Percentiles rank a stretch among this genome's conserved stretches.
These are phyloP conservation scores for Saccharomyces paradoxus DNA, from an alignment of 805 yeast species.

Conservation along the genomic window DNA sequence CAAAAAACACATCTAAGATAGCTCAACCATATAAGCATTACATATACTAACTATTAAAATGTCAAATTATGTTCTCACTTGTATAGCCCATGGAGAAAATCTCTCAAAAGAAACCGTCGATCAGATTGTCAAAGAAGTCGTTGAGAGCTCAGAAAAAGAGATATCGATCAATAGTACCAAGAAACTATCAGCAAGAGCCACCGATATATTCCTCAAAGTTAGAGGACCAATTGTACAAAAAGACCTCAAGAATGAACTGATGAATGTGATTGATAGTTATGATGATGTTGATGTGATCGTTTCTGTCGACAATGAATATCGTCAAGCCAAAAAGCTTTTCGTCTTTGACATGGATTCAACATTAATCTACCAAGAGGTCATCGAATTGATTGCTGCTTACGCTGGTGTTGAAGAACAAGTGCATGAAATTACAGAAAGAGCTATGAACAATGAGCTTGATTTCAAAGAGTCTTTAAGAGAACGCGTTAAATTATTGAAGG, in stretches of 20 bases:
- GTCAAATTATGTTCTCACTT: slow-evolving; percentile 10
- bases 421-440: slow-evolving; percentile 79
- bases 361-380: slow-evolving; percentile 89
- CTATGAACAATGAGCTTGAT: slow-evolving; percentile 96
- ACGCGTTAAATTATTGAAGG: slow-evolving; percentile 74
- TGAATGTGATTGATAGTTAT: slow-evolving; percentile 1
- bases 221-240: background rate
- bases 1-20: background rate
- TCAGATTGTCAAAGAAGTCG: background rate
- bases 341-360: slow-evolving; percentile 99
- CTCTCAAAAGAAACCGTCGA: slow-evolving; percentile 3
- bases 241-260: slow-evolving; percentile 3
- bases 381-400: slow-evolving; percentile 87
- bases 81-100: slow-evolving; percentile 9
- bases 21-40: background rate
- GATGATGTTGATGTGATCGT: slow-evolving; percentile 19
- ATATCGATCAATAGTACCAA: slow-evolving; percentile 3
- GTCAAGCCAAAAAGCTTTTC: slow-evolving; percentile 42
- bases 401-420: slow-evolving; percentile 88
- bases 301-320: slow-evolving; percentile 14
- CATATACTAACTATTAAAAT: background rate
- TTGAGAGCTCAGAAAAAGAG: background rate
- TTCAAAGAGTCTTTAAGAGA: slow-evolving; percentile 70
- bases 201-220: slow-evolving; percentile 9
- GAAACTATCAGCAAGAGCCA: slow-evolving; percentile 12